These are phyloP conservation scores for Trichosanthes truncata DNA, from an alignment of 306 rosid species.

Conservation along the genomic window DNA sequence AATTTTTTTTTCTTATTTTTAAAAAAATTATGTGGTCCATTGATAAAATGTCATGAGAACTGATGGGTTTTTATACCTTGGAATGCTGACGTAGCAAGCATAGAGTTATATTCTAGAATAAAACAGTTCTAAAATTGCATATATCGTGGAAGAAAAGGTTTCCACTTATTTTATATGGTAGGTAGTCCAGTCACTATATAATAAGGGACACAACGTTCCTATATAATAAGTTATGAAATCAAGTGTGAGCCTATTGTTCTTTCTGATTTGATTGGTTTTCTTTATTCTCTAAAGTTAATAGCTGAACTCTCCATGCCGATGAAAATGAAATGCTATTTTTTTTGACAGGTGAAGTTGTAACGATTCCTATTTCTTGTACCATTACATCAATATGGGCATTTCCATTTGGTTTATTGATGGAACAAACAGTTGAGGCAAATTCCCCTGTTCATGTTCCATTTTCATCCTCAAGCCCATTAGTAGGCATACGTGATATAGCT, in stretches of 20 bases:
- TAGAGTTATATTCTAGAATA: neutral
- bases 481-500: constrained; percentile 33
- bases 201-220: neutral
- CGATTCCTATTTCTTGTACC: constrained; percentile 49
- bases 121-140: neutral
- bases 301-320: neutral
- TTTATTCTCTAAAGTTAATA: neutral
- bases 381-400: constrained; percentile 78
- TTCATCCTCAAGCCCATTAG: constrained; percentile 58
- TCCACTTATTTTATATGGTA: neutral
- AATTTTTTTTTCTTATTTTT: neutral
- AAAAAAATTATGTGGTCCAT: neutral
- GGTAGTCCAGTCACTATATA: neutral
- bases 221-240: neutral
- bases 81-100: constrained; percentile 1
- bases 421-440: constrained; percentile 57
- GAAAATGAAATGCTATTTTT: constrained; percentile 13
- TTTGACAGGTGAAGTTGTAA: constrained; percentile 68
- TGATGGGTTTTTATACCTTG: neutral
- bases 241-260: neutral
- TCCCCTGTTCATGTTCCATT: constrained; percentile 32
- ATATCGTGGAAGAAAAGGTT: neutral
- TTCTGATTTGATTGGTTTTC: neutral
- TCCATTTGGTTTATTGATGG: constrained; percentile 84
- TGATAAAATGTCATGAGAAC: neutral